Evolutionary conservation across 129 eudicot species (phyloP).

Genomic region (Tagetes patula): DNA sequence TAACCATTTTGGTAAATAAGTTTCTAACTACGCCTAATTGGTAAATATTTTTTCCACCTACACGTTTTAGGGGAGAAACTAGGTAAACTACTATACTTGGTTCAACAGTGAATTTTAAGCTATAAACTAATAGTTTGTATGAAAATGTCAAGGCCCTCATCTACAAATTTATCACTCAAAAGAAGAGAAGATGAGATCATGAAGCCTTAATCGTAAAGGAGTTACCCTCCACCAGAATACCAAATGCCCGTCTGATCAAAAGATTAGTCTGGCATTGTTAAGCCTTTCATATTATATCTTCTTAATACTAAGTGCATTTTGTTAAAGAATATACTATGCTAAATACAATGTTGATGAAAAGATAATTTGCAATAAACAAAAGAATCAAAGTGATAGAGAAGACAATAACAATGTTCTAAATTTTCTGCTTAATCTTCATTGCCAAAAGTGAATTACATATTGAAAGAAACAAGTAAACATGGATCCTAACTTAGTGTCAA

Average conservation of each 20-base stretch:
- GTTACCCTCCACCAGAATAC: not conserved
- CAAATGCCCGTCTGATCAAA: not conserved
- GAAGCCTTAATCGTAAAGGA: not conserved
- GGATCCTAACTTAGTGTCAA: too few species aligned
- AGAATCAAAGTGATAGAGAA: not conserved
- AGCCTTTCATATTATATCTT: not conserved
- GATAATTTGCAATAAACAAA: not conserved
- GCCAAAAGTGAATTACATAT: too few species aligned
- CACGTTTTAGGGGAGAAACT: too few species aligned
- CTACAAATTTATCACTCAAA: conserved; percentile 1
- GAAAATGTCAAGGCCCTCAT: not conserved
- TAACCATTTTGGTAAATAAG: too few species aligned
- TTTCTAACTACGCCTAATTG: too few species aligned
- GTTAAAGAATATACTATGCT: not conserved
- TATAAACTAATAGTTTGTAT: too few species aligned
- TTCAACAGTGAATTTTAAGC: too few species aligned
- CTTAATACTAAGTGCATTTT: not conserved
- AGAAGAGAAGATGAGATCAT: conserved; percentile 1
- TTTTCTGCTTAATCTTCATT: too few species aligned
- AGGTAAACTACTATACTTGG: too few species aligned
- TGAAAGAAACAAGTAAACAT: too few species aligned
- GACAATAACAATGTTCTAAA: too few species aligned
- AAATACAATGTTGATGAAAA: not conserved
- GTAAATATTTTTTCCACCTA: too few species aligned
- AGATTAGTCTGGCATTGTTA: not conserved